phyloP scores from a whole-genome alignment of 352 stramenopile species.

The Pythium folliculosum region DNA sequence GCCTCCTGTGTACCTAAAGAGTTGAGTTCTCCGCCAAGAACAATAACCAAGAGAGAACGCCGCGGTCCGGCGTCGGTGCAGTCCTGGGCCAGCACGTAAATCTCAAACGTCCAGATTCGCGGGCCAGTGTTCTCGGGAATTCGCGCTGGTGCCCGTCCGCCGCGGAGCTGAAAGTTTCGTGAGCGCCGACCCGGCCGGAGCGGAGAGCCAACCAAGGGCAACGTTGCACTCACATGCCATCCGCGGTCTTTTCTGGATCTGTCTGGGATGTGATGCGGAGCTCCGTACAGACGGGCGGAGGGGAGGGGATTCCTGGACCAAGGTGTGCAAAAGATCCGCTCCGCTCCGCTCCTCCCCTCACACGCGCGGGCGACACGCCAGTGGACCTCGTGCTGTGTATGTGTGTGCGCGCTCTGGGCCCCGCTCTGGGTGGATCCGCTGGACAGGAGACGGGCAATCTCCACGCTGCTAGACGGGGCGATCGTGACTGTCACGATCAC shows the following conservation, averaged over 20 bases:
- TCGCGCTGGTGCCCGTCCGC: neutral
- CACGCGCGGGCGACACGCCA: slow-evolving; percentile 5
- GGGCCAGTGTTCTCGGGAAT: neutral
- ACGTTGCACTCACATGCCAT: neutral
- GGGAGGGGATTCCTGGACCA: neutral
- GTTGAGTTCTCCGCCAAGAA: neutral
- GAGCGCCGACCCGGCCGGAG: slow-evolving; percentile 4
- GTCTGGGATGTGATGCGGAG: neutral
- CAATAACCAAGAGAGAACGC: neutral
- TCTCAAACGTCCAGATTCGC: neutral
- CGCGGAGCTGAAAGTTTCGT: slow-evolving; percentile 5
- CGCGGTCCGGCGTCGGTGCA: too few relatives aligned
- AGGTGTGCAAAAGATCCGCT: neutral
- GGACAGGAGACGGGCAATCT: neutral
- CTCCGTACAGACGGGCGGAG: neutral
- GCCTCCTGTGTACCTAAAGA: too few relatives aligned
- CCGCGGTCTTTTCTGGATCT: neutral
- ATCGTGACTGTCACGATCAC: too few relatives aligned
- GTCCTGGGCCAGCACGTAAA: neutral
- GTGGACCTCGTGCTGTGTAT: neutral
- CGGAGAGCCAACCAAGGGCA: neutral
- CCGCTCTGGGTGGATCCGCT: neutral
- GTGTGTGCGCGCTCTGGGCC: too few relatives aligned
- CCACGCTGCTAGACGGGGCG: neutral
- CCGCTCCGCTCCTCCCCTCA: neutral